These are phyloP conservation scores for Rhizopogon salebrosus DNA, from an alignment of 768 basidiomycete species.

Conservation along the genomic window DNA sequence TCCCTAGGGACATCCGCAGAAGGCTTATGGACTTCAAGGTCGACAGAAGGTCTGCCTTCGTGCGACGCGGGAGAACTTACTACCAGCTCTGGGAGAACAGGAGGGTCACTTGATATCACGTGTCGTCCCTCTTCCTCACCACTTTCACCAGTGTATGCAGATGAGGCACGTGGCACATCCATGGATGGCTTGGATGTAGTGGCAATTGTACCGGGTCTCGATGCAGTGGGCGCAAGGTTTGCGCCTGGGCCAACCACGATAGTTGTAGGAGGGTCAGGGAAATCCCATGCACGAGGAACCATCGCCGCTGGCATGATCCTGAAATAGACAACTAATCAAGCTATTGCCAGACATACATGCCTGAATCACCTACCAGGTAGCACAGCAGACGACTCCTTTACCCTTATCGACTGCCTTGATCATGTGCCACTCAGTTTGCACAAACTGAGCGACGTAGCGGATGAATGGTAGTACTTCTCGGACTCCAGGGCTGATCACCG, in stretches of 20 bases:
- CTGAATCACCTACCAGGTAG: slow-evolving; percentile 62
- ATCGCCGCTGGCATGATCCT: slow-evolving; percentile 80
- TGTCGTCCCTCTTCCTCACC: slow-evolving; percentile 19
- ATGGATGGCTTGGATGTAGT: slow-evolving; percentile 25
- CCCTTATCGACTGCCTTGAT: slow-evolving; percentile 65
- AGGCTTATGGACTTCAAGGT: not conserved
- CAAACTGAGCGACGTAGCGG: slow-evolving; percentile 75
- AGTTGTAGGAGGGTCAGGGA: slow-evolving; percentile 36
- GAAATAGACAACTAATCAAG: not conserved
- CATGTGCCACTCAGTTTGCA: slow-evolving; percentile 67
- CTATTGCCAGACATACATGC: not conserved
- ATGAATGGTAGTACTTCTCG: slow-evolving; percentile 82
- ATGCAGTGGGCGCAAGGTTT: slow-evolving; percentile 14
- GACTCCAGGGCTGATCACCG: slow-evolving; percentile 66
- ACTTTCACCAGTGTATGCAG: slow-evolving; percentile 25
- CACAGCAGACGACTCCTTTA: slow-evolving; percentile 79
- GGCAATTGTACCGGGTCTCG: slow-evolving; percentile 18
- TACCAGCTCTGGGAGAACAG: slow-evolving; percentile 29
- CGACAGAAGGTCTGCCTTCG: slow-evolving; percentile 16
- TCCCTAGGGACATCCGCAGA: slow-evolving; percentile 1
- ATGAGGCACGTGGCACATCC: slow-evolving; percentile 23
- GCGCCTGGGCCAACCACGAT: slow-evolving; percentile 1
- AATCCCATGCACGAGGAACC: slow-evolving; percentile 81
- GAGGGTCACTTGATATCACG: slow-evolving; percentile 23
- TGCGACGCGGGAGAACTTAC: slow-evolving; percentile 29